A percentile compares a stretch with the other conserved stretches of the same genome.
phyloP scores from a whole-genome alignment of 345 rosid genomes.

The Citrus maxima region DNA sequence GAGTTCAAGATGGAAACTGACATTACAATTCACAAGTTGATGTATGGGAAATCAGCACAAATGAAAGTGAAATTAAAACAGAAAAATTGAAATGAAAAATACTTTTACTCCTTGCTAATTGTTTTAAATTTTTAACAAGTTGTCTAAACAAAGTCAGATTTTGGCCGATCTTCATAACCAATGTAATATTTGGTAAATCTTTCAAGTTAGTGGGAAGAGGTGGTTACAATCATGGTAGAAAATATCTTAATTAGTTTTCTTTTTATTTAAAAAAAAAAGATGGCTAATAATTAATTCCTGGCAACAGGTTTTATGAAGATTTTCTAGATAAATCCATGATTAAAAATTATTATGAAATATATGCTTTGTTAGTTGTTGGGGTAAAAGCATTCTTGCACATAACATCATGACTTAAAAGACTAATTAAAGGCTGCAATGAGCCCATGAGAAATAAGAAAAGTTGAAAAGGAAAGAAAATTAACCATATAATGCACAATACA shows the following conservation, averaged over 20 bases:
- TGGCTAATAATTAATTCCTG: no score
- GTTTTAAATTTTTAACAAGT: no score
- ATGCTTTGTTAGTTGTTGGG: background rate
- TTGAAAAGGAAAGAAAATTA: background rate
- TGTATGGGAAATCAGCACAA: background rate
- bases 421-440: background rate
- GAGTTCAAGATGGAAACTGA: background rate
- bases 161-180: background rate
- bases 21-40: background rate
- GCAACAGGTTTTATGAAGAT: background rate
- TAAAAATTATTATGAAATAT: background rate
- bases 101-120: no score
- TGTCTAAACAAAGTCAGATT: background rate
- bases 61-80: background rate
- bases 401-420: background rate
- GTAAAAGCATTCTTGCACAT: background rate
- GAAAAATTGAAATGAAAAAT: background rate
- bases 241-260: background rate
- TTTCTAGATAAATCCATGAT: background rate
- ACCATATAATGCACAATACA: background rate
- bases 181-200: background rate
- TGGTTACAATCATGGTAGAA: background rate
- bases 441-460: background rate
- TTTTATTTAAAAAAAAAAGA: no score
- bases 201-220: background rate